These are phyloP conservation scores for Populus nigra DNA, from an alignment of 345 rosid species.

Conservation along the genomic window DNA sequence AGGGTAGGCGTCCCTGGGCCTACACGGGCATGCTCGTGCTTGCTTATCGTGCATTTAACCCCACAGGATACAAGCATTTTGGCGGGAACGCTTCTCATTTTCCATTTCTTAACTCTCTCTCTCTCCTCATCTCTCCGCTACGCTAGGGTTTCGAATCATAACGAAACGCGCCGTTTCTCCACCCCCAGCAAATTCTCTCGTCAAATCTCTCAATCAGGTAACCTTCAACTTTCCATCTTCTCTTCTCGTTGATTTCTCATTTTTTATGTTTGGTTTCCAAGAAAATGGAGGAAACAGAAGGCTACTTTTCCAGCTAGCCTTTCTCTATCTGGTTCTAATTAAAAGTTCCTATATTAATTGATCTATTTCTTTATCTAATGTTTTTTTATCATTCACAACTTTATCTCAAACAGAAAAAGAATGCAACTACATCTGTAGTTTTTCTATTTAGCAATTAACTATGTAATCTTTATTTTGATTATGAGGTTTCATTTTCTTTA, in stretches of 20 bases:
- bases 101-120: neutral
- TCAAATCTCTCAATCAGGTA: neutral
- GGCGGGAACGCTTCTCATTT: constrained; percentile 26
- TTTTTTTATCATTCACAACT: no score
- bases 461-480: no score
- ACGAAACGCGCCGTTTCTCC: constrained; percentile 23
- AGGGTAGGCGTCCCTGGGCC: no score
- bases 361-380: no score
- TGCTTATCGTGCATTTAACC: neutral
- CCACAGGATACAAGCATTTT: constrained; percentile 1
- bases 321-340: no score
- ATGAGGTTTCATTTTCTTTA: neutral
- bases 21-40: no score
- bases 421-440: no score
- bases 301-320: neutral
- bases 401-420: no score
- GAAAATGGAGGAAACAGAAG: neutral
- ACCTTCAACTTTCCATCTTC: neutral
- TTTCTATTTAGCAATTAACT: no score
- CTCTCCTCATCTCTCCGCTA: neutral
- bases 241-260: neutral
- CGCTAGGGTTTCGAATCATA: constrained; percentile 15
- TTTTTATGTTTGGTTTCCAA: neutral
- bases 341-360: no score
- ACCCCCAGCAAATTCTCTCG: neutral